A percentile compares a stretch with the other conserved stretches of the same genome.
These are phyloP conservation scores for Metschnikowia kunwiensis DNA, from an alignment of 805 yeast species.

Conservation along the genomic window DNA sequence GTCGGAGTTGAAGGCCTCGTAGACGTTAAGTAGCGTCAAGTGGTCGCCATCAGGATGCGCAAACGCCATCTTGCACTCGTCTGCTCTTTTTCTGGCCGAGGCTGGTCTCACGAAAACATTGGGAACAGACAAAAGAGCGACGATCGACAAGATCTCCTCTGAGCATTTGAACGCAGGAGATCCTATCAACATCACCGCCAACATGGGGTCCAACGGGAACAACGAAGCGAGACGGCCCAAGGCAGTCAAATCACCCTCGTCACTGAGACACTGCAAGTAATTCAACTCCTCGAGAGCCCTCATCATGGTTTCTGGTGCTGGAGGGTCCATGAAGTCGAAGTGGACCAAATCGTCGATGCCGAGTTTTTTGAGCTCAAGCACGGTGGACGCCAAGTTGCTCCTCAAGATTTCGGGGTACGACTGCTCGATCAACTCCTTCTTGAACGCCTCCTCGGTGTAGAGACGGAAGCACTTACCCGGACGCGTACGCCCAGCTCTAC, in stretches of 20 bases:
- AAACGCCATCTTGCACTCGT: slow-evolving; percentile 81
- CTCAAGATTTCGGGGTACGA: slow-evolving; percentile 94
- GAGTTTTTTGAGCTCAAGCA: slow-evolving; percentile 85
- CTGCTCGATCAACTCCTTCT: slow-evolving; percentile 90
- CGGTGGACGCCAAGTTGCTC: slow-evolving; percentile 87
- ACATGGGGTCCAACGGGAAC: slow-evolving; percentile 93
- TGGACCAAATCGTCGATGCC: slow-evolving; percentile 96
- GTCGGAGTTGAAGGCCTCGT: slow-evolving; percentile 73
- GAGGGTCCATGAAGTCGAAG: slow-evolving; percentile 98
- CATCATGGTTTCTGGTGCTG: slow-evolving; percentile 99
- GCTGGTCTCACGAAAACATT: slow-evolving; percentile 93
- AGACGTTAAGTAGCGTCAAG: slow-evolving; percentile 83
- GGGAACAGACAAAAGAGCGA: slow-evolving; percentile 89
- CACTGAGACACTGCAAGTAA: slow-evolving; percentile 83
- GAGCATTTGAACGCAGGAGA: slow-evolving; percentile 85
- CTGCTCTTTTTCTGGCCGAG: slow-evolving; percentile 82
- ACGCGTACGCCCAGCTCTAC: slow-evolving; percentile 99
- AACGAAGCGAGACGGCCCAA: slow-evolving; percentile 87
- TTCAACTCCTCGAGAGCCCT: slow-evolving; percentile 94
- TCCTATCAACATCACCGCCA: slow-evolving; percentile 89
- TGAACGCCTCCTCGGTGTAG: slow-evolving; percentile 95
- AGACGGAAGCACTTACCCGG: slow-evolving; percentile 97
- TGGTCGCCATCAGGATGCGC: slow-evolving; percentile 97
- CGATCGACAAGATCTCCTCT: slow-evolving; percentile 82
- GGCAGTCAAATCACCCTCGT: slow-evolving; percentile 86